A percentile compares a stretch with the other conserved stretches of the same genome.
Conservation (phyloP, 192 early-diverging fungal genomes). For the Podila minutissima region DNA sequence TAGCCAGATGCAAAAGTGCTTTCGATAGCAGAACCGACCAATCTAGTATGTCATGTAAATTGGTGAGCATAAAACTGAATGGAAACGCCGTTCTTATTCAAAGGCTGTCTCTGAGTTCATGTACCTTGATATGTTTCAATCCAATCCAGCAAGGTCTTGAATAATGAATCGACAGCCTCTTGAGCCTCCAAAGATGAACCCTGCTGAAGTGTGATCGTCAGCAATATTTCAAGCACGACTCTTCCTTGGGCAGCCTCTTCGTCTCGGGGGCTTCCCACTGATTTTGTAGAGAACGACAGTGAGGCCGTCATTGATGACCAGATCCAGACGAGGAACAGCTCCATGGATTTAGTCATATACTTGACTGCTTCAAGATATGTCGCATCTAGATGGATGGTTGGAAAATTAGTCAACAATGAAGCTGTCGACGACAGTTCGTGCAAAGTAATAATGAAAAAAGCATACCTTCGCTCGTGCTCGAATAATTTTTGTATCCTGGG, state of each 20-base stretch:
- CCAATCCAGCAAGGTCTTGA: conserved; percentile 25
- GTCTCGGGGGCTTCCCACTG: neutral
- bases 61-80: no score
- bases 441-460: neutral
- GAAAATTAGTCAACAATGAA: neutral
- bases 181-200: neutral
- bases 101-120: neutral
- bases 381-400: neutral
- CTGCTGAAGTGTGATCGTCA: conserved; percentile 15
- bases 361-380: conserved; percentile 6
- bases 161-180: conserved; percentile 3
- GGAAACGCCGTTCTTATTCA: no score
- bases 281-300: neutral
- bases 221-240: conserved; percentile 14
- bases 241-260: conserved; percentile 13
- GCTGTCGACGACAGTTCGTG: neutral
- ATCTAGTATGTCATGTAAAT: conserved; percentile 3
- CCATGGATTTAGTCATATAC: conserved; percentile 20
- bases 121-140: conserved; percentile 24
- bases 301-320: conserved; percentile 2
- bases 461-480: neutral
- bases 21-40: conserved; percentile 20
- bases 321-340: conserved; percentile 18
- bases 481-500: conserved; percentile 6
- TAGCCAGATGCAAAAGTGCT: conserved; percentile 27